Conservation (phyloP, 2,329 filamentous ascomycete genomes). For the Colletotrichum paranaense region DNA sequence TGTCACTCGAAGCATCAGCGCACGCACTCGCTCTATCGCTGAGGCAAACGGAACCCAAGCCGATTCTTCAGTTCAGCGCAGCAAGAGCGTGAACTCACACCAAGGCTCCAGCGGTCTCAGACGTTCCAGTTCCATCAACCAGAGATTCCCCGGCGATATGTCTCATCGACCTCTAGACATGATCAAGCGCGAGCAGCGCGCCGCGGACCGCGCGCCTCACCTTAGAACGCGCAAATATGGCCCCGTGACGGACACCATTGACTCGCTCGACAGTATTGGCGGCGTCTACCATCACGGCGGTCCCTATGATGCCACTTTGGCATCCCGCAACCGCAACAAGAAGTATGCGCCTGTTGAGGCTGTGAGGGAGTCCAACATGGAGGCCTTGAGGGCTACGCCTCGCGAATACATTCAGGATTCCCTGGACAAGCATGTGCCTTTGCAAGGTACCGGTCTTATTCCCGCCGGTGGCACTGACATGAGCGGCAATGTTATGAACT, state of each 20-base stretch:
- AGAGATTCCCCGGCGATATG: constrained; percentile 73
- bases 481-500: constrained; percentile 77
- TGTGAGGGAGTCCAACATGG: constrained; percentile 76
- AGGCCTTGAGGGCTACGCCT: constrained; percentile 85
- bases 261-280: constrained; percentile 78
- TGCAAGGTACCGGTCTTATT: constrained; percentile 83
- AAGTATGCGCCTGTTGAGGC: constrained; percentile 80
- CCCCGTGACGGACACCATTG: constrained; percentile 81
- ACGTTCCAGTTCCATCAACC: constrained; percentile 58
- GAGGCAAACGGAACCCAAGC: neutral
- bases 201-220: constrained; percentile 74
- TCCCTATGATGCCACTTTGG: constrained; percentile 86
- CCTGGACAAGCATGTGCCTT: constrained; percentile 77
- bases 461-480: constrained; percentile 78
- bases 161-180: constrained; percentile 75
- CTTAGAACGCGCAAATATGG: constrained; percentile 73
- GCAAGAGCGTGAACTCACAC: constrained; percentile 33
- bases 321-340: constrained; percentile 76
- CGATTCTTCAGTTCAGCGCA: constrained; percentile 7
- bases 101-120: constrained; percentile 30
- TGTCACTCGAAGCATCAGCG: constrained; percentile 46
- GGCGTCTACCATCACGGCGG: constrained; percentile 88
- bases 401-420: constrained; percentile 81
- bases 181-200: constrained; percentile 70
- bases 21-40: constrained; percentile 23